These are phyloP conservation scores for Luffa acutangula DNA, from an alignment of 306 rosid genomes.

Conservation along the genomic window DNA sequence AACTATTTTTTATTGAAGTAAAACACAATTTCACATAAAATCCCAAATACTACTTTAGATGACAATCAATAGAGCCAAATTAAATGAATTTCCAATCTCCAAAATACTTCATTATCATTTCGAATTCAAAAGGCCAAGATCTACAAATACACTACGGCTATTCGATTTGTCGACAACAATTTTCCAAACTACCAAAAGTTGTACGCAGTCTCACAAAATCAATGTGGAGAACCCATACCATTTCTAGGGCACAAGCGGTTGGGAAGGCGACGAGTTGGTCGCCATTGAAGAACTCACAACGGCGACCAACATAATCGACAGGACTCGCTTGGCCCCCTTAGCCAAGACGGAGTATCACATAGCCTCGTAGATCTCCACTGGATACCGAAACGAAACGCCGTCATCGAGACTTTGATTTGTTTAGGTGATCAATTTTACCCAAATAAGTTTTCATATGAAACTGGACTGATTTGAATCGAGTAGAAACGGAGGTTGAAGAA, in stretches of 20 bases:
- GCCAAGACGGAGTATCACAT: conserved; percentile 86
- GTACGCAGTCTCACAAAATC: not conserved
- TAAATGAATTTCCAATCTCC: too few relatives aligned
- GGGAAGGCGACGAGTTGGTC: conserved; percentile 74
- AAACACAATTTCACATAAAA: too few relatives aligned
- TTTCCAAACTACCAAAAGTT: not conserved
- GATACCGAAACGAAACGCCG: conserved; percentile 56
- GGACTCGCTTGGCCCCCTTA: conserved; percentile 69
- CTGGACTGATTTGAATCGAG: conserved; percentile 20
- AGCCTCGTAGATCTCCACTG: conserved; percentile 63
- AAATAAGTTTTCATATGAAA: conserved; percentile 76
- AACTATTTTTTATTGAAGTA: too few relatives aligned
- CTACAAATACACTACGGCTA: not conserved
- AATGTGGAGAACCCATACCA: conserved; percentile 30
- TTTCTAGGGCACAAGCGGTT: conserved; percentile 90
- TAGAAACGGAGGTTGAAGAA: too few relatives aligned
- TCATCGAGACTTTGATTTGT: conserved; percentile 69
- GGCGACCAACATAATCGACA: conserved; percentile 85
- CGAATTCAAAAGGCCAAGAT: not conserved
- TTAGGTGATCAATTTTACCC: conserved; percentile 53
- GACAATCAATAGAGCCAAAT: too few relatives aligned
- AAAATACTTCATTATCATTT: not conserved
- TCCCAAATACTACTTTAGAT: too few relatives aligned
- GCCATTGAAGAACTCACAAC: conserved; percentile 75
- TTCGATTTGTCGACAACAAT: not conserved